A percentile compares a stretch with the other conserved stretches of the same genome.
Evolutionary conservation across 306 rosid genomes (phyloP).

Genomic region (Quercus berberidifolia): DNA sequence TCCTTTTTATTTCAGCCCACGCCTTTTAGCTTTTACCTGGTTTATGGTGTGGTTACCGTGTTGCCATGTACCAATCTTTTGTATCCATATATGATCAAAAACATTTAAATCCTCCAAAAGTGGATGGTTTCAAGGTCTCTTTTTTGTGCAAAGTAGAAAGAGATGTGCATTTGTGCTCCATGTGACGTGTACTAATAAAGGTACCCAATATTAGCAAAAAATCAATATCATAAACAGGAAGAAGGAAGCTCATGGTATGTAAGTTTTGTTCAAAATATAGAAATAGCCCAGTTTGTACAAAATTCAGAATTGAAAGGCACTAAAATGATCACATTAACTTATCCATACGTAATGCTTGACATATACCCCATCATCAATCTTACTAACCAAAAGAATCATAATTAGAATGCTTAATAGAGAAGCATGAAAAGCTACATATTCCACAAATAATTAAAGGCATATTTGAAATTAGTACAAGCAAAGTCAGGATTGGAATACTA

Average conservation of each 20-base stretch:
- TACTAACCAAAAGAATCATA: slow-evolving; percentile 49
- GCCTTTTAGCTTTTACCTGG: slow-evolving; percentile 23
- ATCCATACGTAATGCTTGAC: slow-evolving; percentile 45
- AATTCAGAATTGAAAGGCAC: slow-evolving; percentile 51
- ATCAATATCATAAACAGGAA: slow-evolving; percentile 28
- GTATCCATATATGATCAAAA: slow-evolving; percentile 26
- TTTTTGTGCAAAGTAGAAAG: slow-evolving; percentile 29
- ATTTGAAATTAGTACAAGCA: slow-evolving; percentile 28
- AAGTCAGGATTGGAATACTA: slow-evolving; percentile 23
- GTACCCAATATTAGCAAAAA: slow-evolving; percentile 37
- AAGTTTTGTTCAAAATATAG: slow-evolving; percentile 35
- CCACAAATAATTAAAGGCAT: slow-evolving; percentile 38
- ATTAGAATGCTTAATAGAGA: slow-evolving; percentile 40
- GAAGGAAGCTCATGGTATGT: slow-evolving; percentile 45
- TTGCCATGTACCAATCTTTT: slow-evolving; percentile 36
- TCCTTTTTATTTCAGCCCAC: neutral
- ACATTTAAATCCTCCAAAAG: slow-evolving; percentile 27
- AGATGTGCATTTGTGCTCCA: slow-evolving; percentile 52
- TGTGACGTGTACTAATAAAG: slow-evolving; percentile 43
- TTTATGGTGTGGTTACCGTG: slow-evolving; percentile 33
- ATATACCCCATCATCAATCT: slow-evolving; percentile 30
- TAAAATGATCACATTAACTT: slow-evolving; percentile 41
- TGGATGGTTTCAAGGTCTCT: slow-evolving; percentile 27
- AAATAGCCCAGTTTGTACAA: slow-evolving; percentile 32
- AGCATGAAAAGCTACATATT: slow-evolving; percentile 58